Evolutionary conservation across 345 rosid genomes (phyloP), one percentile per base, ranked within the genome.

Genomic region (Turritis glabra): DNA sequence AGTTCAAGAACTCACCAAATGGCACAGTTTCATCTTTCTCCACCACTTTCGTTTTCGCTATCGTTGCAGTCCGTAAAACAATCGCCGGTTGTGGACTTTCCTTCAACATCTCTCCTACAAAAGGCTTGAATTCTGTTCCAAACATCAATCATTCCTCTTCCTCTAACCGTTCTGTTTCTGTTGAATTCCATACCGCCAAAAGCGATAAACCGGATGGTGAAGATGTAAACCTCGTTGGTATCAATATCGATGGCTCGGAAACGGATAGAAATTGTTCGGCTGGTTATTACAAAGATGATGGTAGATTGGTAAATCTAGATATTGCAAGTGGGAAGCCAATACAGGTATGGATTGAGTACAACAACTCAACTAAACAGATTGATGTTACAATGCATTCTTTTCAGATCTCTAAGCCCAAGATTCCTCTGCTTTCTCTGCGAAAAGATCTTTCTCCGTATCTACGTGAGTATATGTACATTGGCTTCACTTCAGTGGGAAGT

Each of bases 311-410:
- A 4, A 60, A 83, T 0, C 15, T 59, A 72, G 12, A 0, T 0
- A 21, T 75, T 82, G 80, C 85, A 10, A 70, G 79, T 14, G 88
- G 87, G 0, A 1, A 80, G 5, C 76, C 79, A 1, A 78, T 85
- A 66, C 94, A 80, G 21, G 89, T 83, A 2, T 90, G 96, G 94
- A 59, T 88, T 22, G 92, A 90, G 25, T 92, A 92, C 44, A 81
- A 88, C 22, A 85, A 82, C 3, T 58, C 2, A n/a, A 35, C 37
- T 1, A 80, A 48, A 46, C 0, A 43, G 3, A 30, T 84, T 35
- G 67, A 80, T 26, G 89, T 90, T 41, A 87, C 92, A 13, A 76
- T 85, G 19, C 56, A 76, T 47, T 84, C 94, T 4, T 18, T 80
- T 17, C 0, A 21, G 0, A 0, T 2, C 1, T 1, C 0, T 18